phyloP scores from a whole-genome alignment of 129 eudicot species.

The Saussurea involucrata region DNA sequence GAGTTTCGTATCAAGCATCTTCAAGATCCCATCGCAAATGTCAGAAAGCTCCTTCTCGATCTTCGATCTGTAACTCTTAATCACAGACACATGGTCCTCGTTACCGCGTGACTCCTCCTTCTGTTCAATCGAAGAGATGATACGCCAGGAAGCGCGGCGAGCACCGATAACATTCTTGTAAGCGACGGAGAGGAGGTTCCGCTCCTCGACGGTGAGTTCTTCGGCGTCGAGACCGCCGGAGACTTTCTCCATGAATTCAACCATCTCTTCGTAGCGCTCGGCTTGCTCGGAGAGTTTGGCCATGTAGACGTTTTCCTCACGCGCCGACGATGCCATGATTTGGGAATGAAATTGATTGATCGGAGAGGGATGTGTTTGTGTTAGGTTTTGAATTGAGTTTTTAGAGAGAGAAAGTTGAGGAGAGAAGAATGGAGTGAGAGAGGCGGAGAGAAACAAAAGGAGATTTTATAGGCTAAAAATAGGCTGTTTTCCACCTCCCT shows the following conservation, averaged over 20 bases:
- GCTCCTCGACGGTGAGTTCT: slow-evolving; percentile 67
- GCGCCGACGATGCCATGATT: slow-evolving; percentile 37
- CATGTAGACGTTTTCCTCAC: slow-evolving; percentile 65
- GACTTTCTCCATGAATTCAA: slow-evolving; percentile 73
- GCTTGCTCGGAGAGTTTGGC: slow-evolving; percentile 80
- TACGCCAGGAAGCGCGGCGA: slow-evolving; percentile 78
- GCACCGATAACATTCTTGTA: slow-evolving; percentile 84
- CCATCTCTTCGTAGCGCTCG: slow-evolving; percentile 83
- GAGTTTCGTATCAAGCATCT: slow-evolving; percentile 51
- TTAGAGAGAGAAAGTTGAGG: slow-evolving; percentile 9
- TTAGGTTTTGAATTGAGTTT: slow-evolving; percentile 1
- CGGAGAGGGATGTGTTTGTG: background rate
- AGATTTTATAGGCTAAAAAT: slow-evolving; percentile 9
- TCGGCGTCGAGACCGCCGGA: slow-evolving; percentile 45
- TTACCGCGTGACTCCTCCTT: slow-evolving; percentile 68
- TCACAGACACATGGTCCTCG: slow-evolving; percentile 51
- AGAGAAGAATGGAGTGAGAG: slow-evolving; percentile 26
- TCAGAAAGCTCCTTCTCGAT: slow-evolving; percentile 59
- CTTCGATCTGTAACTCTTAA: slow-evolving; percentile 56
- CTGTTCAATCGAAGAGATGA: slow-evolving; percentile 81
- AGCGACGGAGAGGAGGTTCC: slow-evolving; percentile 73
- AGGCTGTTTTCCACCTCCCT: too few species aligned
- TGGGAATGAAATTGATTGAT: slow-evolving; percentile 15
- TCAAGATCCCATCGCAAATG: slow-evolving; percentile 65
- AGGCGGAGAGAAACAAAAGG: slow-evolving; percentile 30